Evolutionary conservation across 2,329 filamentous ascomycete species (phyloP).

Genomic region (Chrysosporium queenslandicum): DNA sequence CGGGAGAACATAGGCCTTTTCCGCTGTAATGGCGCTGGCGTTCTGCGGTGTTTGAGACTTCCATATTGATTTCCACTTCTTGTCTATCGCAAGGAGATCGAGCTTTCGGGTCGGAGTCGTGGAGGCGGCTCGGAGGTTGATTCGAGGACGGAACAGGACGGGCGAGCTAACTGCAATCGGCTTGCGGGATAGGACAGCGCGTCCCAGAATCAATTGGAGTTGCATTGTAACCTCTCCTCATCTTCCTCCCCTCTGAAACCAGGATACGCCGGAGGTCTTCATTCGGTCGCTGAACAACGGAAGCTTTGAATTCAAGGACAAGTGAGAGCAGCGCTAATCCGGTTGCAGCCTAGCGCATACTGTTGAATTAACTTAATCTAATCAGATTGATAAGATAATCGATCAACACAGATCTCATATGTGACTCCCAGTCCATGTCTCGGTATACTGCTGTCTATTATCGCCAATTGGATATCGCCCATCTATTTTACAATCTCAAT

Average conservation of each 20-base stretch:
- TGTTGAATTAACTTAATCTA: not conserved
- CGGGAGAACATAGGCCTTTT: slow-evolving; percentile 60
- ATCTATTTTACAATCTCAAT: slow-evolving; percentile 50
- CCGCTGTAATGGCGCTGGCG: slow-evolving; percentile 15
- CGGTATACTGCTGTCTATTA: not conserved
- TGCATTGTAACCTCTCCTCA: slow-evolving; percentile 8
- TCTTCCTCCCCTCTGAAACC: not conserved
- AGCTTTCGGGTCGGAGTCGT: slow-evolving; percentile 23
- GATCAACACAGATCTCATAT: not conserved
- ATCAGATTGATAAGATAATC: not conserved
- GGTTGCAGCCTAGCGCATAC: not conserved
- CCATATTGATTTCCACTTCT: slow-evolving; percentile 48
- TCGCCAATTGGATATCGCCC: not conserved
- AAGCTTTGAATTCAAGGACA: not conserved
- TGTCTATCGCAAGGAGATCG: slow-evolving; percentile 40
- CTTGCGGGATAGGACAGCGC: not conserved
- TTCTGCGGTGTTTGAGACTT: slow-evolving; percentile 2
- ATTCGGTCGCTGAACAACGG: not conserved
- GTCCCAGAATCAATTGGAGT: slow-evolving; percentile 2
- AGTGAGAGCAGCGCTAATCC: not conserved
- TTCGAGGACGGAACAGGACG: not conserved
- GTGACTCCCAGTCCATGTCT: not conserved
- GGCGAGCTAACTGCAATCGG: not conserved
- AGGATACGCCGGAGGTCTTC: not conserved
- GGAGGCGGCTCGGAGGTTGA: slow-evolving; percentile 20